A percentile compares a stretch with the other conserved stretches of the same genome.
These are phyloP conservation scores for Talaromyces islandicus DNA, from an alignment of 2,329 filamentous ascomycete genomes.

Conservation along the genomic window DNA sequence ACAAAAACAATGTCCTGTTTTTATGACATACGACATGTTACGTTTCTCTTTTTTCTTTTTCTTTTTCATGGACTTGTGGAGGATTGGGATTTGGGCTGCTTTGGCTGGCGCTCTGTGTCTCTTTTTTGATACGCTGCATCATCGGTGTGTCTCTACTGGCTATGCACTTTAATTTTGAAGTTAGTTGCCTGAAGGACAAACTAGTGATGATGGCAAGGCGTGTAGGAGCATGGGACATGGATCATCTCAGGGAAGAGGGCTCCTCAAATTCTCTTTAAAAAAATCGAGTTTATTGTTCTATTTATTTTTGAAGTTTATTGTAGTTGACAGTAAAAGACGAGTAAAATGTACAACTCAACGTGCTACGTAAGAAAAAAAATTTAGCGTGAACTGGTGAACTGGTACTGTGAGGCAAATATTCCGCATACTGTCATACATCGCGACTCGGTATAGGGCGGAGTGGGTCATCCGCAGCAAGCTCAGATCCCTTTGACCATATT, in stretches of 20 bases:
- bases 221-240: slow-evolving; percentile 14
- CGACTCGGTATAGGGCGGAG: not conserved
- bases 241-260: slow-evolving; percentile 26
- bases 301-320: not conserved
- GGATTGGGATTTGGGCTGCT: slow-evolving; percentile 25
- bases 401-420: not conserved
- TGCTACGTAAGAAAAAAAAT: too few species aligned
- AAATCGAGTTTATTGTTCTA: not conserved
- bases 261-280: slow-evolving; percentile 11
- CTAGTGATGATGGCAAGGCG: slow-evolving; percentile 15
- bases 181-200: slow-evolving; percentile 15
- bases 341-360: too few species aligned
- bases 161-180: slow-evolving; percentile 16
- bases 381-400: not conserved
- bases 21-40: slow-evolving; percentile 11
- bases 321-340: too few species aligned
- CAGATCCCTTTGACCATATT: not conserved
- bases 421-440: not conserved
- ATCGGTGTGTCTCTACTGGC: slow-evolving; percentile 19
- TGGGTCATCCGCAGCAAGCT: not conserved
- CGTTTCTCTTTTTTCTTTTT: slow-evolving; percentile 11
- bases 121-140: slow-evolving; percentile 18
- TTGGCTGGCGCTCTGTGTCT: slow-evolving; percentile 27
- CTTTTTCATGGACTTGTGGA: slow-evolving; percentile 30
- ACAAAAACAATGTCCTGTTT: slow-evolving; percentile 17